phyloP scores from a whole-genome alignment of 164 flowering plant species.

The Vitis amurensis region DNA sequence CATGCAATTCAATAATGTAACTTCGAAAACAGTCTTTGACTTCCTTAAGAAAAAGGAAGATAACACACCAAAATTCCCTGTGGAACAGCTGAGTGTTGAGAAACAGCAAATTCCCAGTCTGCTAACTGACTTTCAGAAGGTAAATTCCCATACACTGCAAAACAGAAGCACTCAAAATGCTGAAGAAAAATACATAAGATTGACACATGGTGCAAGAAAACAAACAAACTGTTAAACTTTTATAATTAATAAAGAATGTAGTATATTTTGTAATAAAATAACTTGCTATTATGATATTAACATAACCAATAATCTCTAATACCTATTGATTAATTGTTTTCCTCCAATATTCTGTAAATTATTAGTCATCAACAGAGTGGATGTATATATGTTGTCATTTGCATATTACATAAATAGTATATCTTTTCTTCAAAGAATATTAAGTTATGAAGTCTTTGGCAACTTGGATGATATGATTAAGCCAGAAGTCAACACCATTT shows the following conservation, averaged over 20 bases:
- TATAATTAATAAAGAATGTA: background rate
- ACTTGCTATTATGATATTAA: too few relatives aligned
- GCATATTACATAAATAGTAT: background rate
- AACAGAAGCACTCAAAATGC: background rate
- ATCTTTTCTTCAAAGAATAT: background rate
- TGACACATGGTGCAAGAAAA: background rate
- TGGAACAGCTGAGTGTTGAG: conserved; percentile 98
- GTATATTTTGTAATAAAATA: background rate
- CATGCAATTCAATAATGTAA: too few relatives aligned
- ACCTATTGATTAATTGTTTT: background rate
- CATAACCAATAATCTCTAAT: background rate
- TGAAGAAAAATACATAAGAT: background rate
- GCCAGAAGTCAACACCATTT: too few relatives aligned
- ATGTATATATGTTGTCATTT: background rate
- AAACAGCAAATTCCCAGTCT: conserved; percentile 93
- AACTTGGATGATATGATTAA: too few relatives aligned
- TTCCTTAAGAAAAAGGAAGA: conserved; percentile 5
- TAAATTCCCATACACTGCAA: conserved; percentile 85
- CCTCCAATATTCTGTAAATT: background rate
- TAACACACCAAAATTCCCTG: conserved; percentile 80
- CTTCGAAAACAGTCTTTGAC: too few relatives aligned
- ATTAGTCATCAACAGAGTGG: background rate
- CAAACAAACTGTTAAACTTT: background rate
- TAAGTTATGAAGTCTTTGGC: background rate
- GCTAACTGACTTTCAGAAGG: conserved; percentile 82